phyloP scores from a whole-genome alignment of 352 stramenopile genomes.

The Phytopythium oedochilum region DNA sequence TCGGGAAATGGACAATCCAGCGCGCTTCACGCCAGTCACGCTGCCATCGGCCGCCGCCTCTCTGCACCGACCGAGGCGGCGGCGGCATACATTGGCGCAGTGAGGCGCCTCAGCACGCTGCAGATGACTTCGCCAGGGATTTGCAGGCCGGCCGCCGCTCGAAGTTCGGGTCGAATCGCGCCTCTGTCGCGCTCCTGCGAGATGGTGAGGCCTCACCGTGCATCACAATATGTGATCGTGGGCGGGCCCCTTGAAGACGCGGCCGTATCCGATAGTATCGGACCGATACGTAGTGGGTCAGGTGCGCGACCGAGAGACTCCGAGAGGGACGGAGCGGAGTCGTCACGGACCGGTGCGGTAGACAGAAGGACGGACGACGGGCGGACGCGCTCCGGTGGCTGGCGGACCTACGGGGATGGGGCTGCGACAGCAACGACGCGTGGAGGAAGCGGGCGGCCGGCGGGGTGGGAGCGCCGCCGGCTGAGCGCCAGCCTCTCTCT shows the following conservation, averaged over 20 bases:
- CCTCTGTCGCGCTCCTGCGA: background rate
- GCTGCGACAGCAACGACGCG: background rate
- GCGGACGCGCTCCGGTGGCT: no score
- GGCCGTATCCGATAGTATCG: no score
- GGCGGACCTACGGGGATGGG: no score
- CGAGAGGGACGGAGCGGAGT: no score
- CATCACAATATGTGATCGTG: no score
- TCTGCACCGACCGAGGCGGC: background rate
- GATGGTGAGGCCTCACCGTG: slow-evolving; percentile 2
- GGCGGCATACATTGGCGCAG: background rate
- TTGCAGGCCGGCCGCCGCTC: background rate
- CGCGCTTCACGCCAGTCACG: background rate
- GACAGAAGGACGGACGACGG: background rate
- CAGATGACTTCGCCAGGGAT: background rate
- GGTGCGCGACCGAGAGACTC: no score
- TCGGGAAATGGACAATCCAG: slow-evolving; percentile 2
- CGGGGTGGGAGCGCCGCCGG: background rate
- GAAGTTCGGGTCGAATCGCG: no score
- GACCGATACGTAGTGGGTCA: no score
- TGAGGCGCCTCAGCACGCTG: background rate
- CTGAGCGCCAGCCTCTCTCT: background rate
- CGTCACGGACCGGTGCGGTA: no score
- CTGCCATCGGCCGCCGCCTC: background rate
- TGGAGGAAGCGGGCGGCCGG: background rate
- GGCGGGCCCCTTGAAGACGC: no score